A percentile compares a stretch with the other conserved stretches of the same genome.
Evolutionary conservation across 2,329 filamentous ascomycete species (phyloP).

Genomic region (Claviceps pusilla): DNA sequence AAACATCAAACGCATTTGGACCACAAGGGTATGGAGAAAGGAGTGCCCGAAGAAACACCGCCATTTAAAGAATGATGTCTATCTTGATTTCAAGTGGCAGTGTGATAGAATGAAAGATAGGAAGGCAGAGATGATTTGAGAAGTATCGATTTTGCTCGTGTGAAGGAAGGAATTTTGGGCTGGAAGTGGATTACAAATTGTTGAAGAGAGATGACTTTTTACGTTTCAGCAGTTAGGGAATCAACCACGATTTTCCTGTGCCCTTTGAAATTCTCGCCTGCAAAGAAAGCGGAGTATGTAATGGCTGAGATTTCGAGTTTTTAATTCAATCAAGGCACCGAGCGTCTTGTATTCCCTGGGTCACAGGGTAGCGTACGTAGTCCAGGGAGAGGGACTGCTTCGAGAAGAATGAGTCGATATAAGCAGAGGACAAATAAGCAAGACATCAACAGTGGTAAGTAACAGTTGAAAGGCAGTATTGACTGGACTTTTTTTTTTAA

Average conservation of each 20-base stretch:
- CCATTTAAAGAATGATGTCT: background rate
- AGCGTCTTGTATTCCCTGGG: too few relatives aligned
- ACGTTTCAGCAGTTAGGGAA: background rate
- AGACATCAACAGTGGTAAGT: too few relatives aligned
- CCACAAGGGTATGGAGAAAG: too few relatives aligned
- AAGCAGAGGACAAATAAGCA: too few relatives aligned
- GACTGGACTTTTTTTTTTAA: too few relatives aligned
- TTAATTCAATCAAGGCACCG: too few relatives aligned
- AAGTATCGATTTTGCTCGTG: too few relatives aligned
- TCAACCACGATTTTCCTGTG: background rate
- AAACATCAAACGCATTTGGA: background rate
- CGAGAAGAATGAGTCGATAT: too few relatives aligned
- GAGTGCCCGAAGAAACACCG: slow-evolving; percentile 11
- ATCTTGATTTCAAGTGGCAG: background rate
- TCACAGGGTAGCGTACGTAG: too few relatives aligned
- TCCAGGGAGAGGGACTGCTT: too few relatives aligned
- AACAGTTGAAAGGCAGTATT: too few relatives aligned
- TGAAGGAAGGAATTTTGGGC: background rate
- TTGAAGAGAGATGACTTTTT: background rate
- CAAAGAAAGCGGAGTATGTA: background rate
- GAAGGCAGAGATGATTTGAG: background rate
- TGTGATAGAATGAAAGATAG: background rate
- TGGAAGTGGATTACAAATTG: background rate
- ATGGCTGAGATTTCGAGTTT: too few relatives aligned
- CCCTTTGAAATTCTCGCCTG: background rate